Conservation (phyloP, 805 yeast genomes). For the Starmerella cellae region DNA sequence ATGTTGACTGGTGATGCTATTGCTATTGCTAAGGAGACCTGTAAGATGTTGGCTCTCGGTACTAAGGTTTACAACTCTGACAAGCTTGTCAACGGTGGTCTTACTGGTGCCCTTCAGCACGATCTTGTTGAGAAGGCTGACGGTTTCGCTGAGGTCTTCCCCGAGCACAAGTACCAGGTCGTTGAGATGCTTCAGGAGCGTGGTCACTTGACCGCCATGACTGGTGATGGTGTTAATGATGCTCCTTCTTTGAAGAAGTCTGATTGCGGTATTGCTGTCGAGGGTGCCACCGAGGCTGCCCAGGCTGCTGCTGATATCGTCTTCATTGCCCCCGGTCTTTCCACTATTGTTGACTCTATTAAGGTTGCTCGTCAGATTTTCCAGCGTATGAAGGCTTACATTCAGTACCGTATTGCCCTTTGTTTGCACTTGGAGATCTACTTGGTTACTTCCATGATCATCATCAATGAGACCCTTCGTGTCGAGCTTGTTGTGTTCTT, state of each 20-base stretch:
- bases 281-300: constrained; percentile 96
- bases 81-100: constrained; percentile 89
- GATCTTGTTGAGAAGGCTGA: constrained; percentile 96
- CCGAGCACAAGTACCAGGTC: constrained; percentile 92
- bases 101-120: constrained; percentile 95
- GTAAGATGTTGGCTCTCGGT: constrained; percentile 94
- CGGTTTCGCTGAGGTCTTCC: constrained; percentile 98
- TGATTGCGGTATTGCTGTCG: constrained; percentile 93
- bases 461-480: constrained; percentile 73
- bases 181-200: constrained; percentile 90
- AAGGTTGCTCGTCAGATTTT: constrained; percentile 93
- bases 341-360: constrained; percentile 86
- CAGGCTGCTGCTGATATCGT: constrained; percentile 95
- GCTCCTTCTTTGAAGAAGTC: constrained; percentile 97
- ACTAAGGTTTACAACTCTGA: constrained; percentile 94
- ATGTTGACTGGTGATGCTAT: constrained; percentile 99
- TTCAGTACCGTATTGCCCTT: constrained; percentile 94
- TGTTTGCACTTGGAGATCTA: constrained; percentile 89
- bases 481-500: constrained; percentile 86
- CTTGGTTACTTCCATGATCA: constrained; percentile 92
- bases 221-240: constrained; percentile 99
- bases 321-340: constrained; percentile 88
- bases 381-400: constrained; percentile 98
- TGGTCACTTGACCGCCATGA: constrained; percentile 97
- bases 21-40: constrained; percentile 97